These are phyloP conservation scores for Xylaria sp. DNA, from an alignment of 2,329 filamentous ascomycete genomes.

Conservation along the genomic window DNA sequence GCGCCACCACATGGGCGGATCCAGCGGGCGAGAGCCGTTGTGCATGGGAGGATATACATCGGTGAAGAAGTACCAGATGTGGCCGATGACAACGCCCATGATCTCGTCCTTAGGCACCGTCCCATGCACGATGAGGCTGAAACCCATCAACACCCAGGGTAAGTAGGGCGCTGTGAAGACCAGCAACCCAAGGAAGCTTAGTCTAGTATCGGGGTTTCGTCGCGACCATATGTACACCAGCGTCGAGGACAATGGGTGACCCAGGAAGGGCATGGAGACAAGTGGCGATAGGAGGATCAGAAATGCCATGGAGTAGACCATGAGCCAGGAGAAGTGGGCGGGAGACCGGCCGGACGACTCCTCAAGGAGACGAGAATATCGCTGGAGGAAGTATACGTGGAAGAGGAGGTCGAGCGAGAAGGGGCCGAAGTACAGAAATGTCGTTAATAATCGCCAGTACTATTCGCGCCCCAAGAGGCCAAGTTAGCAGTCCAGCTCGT, in stretches of 20 bases:
- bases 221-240: slow-evolving; percentile 98
- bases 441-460: slow-evolving; percentile 97
- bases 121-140: slow-evolving; percentile 91
- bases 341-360: slow-evolving; percentile 92
- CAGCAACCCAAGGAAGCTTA: slow-evolving; percentile 88
- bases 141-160: slow-evolving; percentile 94
- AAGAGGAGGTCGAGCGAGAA: slow-evolving; percentile 94
- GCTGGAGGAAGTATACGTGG: slow-evolving; percentile 97
- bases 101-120: slow-evolving; percentile 95
- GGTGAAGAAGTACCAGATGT: slow-evolving; percentile 98
- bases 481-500: slow-evolving; percentile 30
- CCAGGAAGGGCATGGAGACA: slow-evolving; percentile 91
- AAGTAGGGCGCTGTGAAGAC: slow-evolving; percentile 95
- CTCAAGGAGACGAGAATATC: slow-evolving; percentile 94
- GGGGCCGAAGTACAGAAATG: slow-evolving; percentile 97
- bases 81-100: slow-evolving; percentile 92
- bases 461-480: slow-evolving; percentile 52
- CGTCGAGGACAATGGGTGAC: slow-evolving; percentile 91
- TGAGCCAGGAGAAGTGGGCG: slow-evolving; percentile 93
- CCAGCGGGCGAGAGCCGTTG: slow-evolving; percentile 83
- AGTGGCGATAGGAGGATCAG: slow-evolving; percentile 86
- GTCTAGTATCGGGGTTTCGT: slow-evolving; percentile 88
- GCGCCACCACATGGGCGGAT: slow-evolving; percentile 91
- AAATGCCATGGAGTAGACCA: slow-evolving; percentile 84
- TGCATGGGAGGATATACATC: slow-evolving; percentile 96